phyloP scores from a whole-genome alignment of 2,329 filamentous ascomycete genomes.

The Fusarium sp. region DNA sequence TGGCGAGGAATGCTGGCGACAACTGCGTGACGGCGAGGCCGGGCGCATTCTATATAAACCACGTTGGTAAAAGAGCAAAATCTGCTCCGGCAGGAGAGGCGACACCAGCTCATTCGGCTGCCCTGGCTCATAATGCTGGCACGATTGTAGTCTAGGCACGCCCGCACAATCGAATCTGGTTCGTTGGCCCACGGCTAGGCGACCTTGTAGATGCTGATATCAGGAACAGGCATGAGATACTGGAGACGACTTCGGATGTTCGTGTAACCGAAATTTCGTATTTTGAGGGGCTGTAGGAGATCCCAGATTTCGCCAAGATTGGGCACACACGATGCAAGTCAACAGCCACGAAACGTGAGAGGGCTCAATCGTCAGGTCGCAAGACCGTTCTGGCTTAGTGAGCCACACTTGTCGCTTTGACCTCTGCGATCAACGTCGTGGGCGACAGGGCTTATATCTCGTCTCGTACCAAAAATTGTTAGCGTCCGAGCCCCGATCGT shows the following conservation, averaged over 20 bases:
- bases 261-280: too few relatives aligned
- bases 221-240: too few relatives aligned
- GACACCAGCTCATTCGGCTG: too few relatives aligned
- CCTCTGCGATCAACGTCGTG: neutral
- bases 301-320: neutral
- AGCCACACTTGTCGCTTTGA: neutral
- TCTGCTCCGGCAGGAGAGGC: neutral
- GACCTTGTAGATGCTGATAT: too few relatives aligned
- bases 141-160: too few relatives aligned
- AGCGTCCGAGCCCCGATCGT: neutral
- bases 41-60: neutral
- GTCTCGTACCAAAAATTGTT: neutral
- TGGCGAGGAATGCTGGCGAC: too few relatives aligned
- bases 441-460: neutral
- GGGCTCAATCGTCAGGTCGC: neutral
- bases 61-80: neutral
- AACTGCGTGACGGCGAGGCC: too few relatives aligned
- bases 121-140: too few relatives aligned
- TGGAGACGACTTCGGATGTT: too few relatives aligned
- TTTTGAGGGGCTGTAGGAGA: too few relatives aligned
- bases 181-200: too few relatives aligned
- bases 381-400: neutral
- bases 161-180: too few relatives aligned
- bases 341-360: neutral
- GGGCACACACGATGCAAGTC: neutral